phyloP scores from a whole-genome alignment of 306 rosid genomes.

The Astragalus membranaceus region DNA sequence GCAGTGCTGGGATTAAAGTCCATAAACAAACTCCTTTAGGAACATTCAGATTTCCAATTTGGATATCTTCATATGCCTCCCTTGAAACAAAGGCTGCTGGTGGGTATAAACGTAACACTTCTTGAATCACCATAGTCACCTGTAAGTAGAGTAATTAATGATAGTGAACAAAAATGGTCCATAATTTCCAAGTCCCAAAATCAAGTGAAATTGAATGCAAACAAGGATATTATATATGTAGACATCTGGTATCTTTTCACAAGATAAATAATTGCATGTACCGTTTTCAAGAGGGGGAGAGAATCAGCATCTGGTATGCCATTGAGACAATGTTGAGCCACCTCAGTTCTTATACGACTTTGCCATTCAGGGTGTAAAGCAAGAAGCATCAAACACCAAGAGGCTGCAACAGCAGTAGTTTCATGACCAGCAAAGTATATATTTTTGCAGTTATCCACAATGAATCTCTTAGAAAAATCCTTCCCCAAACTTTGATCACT shows the following conservation, averaged over 20 bases:
- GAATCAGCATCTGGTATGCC: constrained; percentile 45
- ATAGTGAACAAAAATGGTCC: neutral
- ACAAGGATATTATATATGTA: too few relatives aligned
- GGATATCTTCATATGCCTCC: constrained; percentile 68
- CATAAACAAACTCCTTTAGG: constrained; percentile 75
- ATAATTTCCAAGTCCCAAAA: neutral
- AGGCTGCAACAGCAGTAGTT: constrained; percentile 70
- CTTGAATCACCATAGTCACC: constrained; percentile 80
- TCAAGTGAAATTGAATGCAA: neutral
- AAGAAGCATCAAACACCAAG: constrained; percentile 87
- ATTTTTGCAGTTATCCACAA: constrained; percentile 88
- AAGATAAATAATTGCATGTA: neutral
- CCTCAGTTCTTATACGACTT: constrained; percentile 49
- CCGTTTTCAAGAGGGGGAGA: constrained; percentile 57
- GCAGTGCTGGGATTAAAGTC: constrained; percentile 75
- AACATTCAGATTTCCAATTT: constrained; percentile 49
- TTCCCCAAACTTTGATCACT: constrained; percentile 42
- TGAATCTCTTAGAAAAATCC: constrained; percentile 55
- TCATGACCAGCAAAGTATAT: constrained; percentile 97
- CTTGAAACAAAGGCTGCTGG: constrained; percentile 92
- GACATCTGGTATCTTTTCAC: too few relatives aligned
- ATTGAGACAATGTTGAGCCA: constrained; percentile 51
- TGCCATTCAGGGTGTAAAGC: constrained; percentile 86
- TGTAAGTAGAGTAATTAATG: neutral
- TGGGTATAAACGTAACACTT: constrained; percentile 74